Conservation (phyloP, 176 grass and related monocot genomes). For the Alloteropsis semialata region DNA sequence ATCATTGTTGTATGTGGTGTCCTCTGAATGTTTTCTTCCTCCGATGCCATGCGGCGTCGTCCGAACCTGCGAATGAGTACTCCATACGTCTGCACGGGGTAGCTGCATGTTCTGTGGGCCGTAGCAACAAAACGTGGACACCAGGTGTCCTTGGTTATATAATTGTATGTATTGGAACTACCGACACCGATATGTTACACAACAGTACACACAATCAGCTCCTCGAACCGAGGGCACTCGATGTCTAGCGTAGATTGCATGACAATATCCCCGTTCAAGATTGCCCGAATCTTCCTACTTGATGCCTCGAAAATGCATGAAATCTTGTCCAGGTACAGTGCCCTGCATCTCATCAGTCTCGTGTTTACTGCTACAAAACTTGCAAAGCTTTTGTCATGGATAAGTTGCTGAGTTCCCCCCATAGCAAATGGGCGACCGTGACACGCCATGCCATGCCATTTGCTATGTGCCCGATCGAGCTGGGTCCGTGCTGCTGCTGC, state of each 20-base stretch:
- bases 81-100: neutral
- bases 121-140: slow-evolving; percentile 23
- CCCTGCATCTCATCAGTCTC: neutral
- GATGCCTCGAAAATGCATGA: neutral
- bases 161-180: too few relatives aligned
- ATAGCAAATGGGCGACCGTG: neutral
- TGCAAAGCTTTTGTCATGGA: neutral
- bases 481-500: slow-evolving; percentile 5
- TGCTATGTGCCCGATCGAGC: neutral
- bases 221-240: neutral
- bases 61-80: neutral
- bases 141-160: neutral
- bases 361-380: neutral
- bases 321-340: neutral
- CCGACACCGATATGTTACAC: neutral
- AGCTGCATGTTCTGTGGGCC: neutral
- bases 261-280: neutral
- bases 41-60: neutral
- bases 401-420: neutral
- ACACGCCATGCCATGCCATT: neutral
- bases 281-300: neutral
- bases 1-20: neutral
- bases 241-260: neutral
- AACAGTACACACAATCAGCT: too few relatives aligned
- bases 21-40: neutral